Percentiles rank a stretch among this genome's conserved stretches.
phyloP scores from a whole-genome alignment of 2,329 filamentous ascomycete species.

The Pestalotiopsis sp. region DNA sequence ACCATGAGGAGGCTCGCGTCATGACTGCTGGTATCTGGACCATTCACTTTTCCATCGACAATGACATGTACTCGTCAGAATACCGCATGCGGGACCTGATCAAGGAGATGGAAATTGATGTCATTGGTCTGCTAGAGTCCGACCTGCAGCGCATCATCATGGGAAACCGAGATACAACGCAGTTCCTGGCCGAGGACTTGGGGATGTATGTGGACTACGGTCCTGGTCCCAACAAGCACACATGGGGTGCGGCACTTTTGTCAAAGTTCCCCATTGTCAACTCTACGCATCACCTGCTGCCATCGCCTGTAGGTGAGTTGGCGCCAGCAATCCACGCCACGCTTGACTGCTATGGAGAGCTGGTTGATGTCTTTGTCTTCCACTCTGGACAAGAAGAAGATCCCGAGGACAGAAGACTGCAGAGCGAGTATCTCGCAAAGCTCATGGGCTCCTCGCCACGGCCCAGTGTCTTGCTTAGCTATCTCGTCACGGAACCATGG shows the following conservation, averaged over 20 bases:
- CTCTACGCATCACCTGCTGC: constrained; percentile 92
- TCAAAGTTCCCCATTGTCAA: constrained; percentile 98
- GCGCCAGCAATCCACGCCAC: constrained; percentile 98
- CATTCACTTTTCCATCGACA: constrained; percentile 95
- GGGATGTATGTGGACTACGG: constrained; percentile 99
- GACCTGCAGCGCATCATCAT: constrained; percentile 98
- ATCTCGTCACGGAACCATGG: constrained; percentile 86
- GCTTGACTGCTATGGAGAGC: constrained; percentile 84
- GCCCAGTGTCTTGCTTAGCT: constrained; percentile 83
- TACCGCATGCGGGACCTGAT: constrained; percentile 89
- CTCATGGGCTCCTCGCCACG: constrained; percentile 83
- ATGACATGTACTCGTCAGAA: constrained; percentile 98
- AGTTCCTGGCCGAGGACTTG: constrained; percentile 91
- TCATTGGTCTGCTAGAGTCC: constrained; percentile 90
- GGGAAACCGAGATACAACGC: constrained; percentile 96
- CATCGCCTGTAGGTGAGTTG: constrained; percentile 89
- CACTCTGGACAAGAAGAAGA: constrained; percentile 99
- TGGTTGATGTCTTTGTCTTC: constrained; percentile 95
- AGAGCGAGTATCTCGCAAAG: constrained; percentile 81
- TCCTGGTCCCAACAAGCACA: constrained; percentile 97
- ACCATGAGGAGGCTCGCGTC: constrained; percentile 83
- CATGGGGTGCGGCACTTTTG: constrained; percentile 89
- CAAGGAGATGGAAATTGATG: constrained; percentile 93
- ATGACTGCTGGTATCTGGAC: constrained; percentile 98
- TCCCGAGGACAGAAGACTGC: constrained; percentile 82